Evolutionary conservation across 257 asterid genomes (phyloP), one percentile per base, ranked within the genome.

Genomic region (Petrea volubilis): DNA sequence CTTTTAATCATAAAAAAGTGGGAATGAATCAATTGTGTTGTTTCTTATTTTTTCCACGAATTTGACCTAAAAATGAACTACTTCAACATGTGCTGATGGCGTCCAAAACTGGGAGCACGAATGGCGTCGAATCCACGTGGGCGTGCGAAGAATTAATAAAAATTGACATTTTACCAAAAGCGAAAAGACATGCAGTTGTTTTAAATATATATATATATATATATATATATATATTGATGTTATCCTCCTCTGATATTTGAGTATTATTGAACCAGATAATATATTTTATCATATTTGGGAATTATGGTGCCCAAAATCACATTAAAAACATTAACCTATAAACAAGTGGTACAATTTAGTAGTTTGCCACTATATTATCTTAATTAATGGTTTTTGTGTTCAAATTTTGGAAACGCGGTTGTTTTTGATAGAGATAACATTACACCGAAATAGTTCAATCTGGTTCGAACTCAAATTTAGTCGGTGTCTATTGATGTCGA

Each of bases 151-250:
- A 59, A 74, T 74, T 64, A 70, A 12, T 57, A 65, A 43, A 60
- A 74, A 64, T 79, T 61, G 78, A 79, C 80, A 79, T 52, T 70
- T 56, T 63, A 74, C 74, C 77, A 64, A 62, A 47, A 68, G 38
- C 57, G 74, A 65, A 47, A 24, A 49, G 71, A 71, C 64, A 50
- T 53, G 21, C 21, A 68, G 25, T 40, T 50, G 47, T 40, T 34
- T 44, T 24, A 25, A 36, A 58, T 7, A 11, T 25, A 49, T n/a
- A n/a, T n/a, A n/a, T n/a, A n/a, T n/a, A n/a, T n/a, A n/a, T n/a
- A n/a, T n/a, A n/a, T n/a, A n/a, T n/a, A n/a, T n/a, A n/a, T 47
- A 38, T 38, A 4, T n/a, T 64, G 51, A 53, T 63, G 40, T n/a
- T 49, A 31, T 43, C 49, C 21, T 24, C 50, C 9, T 7, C 13